These are phyloP conservation scores for Calonectria hongkongensis DNA, from an alignment of 2,329 filamentous ascomycete species.

Conservation along the genomic window DNA sequence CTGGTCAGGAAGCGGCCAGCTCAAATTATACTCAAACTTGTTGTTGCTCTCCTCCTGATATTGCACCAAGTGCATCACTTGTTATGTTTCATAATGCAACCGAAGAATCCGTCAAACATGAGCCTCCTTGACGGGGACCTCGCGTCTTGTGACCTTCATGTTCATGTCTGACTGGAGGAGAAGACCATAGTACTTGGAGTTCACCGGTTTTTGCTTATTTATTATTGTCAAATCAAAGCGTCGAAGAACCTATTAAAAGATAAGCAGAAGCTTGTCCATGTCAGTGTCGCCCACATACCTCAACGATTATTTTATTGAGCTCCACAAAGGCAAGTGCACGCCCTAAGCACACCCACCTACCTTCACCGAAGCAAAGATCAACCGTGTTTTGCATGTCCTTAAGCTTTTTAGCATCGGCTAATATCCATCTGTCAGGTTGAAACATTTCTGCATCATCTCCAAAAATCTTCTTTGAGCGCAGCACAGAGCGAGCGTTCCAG, in stretches of 20 bases:
- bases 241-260: not conserved
- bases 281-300: not conserved
- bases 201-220: not conserved
- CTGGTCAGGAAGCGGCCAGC: not conserved
- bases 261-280: not conserved
- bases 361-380: slow-evolving; percentile 32
- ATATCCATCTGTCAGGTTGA: slow-evolving; percentile 17
- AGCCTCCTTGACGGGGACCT: not conserved
- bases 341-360: slow-evolving; percentile 30
- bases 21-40: not conserved
- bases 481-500: slow-evolving; percentile 23
- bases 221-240: not conserved
- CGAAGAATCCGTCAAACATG: not conserved
- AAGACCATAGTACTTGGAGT: not conserved
- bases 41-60: not conserved
- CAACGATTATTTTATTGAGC: not conserved
- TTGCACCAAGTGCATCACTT: not conserved
- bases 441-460: slow-evolving; percentile 20
- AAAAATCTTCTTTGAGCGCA: slow-evolving; percentile 28
- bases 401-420: not conserved
- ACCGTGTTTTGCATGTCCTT: slow-evolving; percentile 24
- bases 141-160: not conserved
- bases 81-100: not conserved
- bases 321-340: slow-evolving; percentile 15
- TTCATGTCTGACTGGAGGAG: not conserved